Percentiles rank a stretch among this genome's conserved stretches.
These are phyloP conservation scores for Nakazawaea ambrosiae DNA, from an alignment of 805 yeast species.

Conservation along the genomic window DNA sequence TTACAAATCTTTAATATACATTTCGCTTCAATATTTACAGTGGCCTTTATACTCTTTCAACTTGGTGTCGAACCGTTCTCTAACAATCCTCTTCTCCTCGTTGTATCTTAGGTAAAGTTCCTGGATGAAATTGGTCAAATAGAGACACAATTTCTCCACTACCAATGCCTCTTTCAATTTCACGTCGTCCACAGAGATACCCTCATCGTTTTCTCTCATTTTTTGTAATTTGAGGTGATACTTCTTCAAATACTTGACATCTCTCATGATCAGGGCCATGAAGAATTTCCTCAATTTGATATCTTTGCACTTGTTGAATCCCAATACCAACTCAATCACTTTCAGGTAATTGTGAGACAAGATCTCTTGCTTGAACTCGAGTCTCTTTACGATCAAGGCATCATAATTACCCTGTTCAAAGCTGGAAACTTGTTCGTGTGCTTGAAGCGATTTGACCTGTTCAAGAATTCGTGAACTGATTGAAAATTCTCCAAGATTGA, in stretches of 20 bases:
- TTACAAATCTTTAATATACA: background rate
- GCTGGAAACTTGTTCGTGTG: background rate
- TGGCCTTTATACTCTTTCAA: background rate
- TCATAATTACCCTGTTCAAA: conserved; percentile 6
- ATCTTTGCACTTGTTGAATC: background rate
- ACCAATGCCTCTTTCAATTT: conserved; percentile 5
- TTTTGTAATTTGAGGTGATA: background rate
- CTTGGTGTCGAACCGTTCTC: background rate
- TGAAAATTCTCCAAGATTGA: background rate
- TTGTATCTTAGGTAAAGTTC: background rate
- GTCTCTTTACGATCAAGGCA: background rate
- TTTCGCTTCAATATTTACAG: conserved; percentile 1
- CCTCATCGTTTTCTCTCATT: no score
- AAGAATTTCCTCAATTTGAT: conserved; percentile 2
- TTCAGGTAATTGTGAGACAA: conserved; percentile 3
- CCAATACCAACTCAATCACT: conserved; percentile 2
- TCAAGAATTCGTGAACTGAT: conserved; percentile 2
- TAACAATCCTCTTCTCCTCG: background rate
- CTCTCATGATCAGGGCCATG: conserved; percentile 2
- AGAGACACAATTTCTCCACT: conserved; percentile 6
- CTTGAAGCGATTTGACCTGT: background rate
- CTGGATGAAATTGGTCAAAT: conserved; percentile 1
- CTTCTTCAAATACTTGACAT: conserved; percentile 4
- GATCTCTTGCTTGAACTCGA: conserved; percentile 7
- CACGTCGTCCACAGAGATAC: background rate